A percentile compares a stretch with the other conserved stretches of the same genome.
Evolutionary conservation across 306 rosid species (phyloP).

Genomic region (Vachellia collinsii): DNA sequence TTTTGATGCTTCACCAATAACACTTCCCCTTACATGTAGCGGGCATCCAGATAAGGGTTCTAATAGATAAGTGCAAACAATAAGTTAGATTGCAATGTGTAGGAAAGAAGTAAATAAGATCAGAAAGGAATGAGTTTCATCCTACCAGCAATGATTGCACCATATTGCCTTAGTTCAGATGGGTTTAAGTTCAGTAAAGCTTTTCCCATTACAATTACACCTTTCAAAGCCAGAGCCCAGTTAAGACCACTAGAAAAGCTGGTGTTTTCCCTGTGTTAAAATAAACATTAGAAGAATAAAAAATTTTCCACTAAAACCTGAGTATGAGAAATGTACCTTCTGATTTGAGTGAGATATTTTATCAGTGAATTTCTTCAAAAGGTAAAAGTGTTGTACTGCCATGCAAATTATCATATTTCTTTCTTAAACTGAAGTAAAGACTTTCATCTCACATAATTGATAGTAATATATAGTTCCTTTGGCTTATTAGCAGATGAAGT

Average conservation of each 20-base stretch:
- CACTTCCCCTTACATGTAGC: slow-evolving; percentile 48
- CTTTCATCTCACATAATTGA: not conserved
- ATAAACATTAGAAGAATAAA: not conserved
- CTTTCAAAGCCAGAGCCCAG: slow-evolving; percentile 54
- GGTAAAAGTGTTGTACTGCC: not conserved
- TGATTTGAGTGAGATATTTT: not conserved
- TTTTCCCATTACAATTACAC: slow-evolving; percentile 43
- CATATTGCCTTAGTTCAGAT: slow-evolving; percentile 45
- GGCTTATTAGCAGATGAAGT: not conserved
- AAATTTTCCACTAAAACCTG: not conserved
- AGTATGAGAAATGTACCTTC: not conserved
- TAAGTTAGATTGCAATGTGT: not conserved
- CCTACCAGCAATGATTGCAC: slow-evolving; percentile 44
- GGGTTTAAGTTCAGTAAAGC: slow-evolving; percentile 45
- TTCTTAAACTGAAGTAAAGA: not conserved
- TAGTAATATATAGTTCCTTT: not conserved
- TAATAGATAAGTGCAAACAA: slow-evolving; percentile 3
- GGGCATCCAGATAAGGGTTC: slow-evolving; percentile 49
- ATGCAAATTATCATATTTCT: too few relatives aligned
- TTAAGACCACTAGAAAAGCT: slow-evolving; percentile 39
- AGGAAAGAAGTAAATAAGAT: slow-evolving; percentile 1
- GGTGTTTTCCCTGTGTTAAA: slow-evolving; percentile 22
- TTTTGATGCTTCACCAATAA: slow-evolving; percentile 31
- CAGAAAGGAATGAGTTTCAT: not conserved
- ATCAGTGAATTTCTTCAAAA: not conserved